phyloP scores from a whole-genome alignment of 371 early-diverging fungal genomes.

The Actinomortierella wolfii region DNA sequence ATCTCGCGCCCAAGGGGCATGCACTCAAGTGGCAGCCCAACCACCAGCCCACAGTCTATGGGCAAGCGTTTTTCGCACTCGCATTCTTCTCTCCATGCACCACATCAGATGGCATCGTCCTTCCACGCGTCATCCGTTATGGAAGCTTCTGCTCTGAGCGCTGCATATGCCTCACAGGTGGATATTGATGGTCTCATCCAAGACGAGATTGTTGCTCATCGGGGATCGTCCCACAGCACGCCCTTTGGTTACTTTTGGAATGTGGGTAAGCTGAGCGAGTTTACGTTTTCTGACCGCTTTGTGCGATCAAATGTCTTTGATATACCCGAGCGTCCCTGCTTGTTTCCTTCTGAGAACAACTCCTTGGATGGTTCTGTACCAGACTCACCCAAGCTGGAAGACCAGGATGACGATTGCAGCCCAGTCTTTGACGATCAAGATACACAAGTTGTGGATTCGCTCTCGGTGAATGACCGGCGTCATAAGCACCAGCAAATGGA shows the following conservation, averaged over 20 bases:
- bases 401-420: too few relatives aligned
- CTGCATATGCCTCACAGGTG: slow-evolving; percentile 18
- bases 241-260: slow-evolving; percentile 35
- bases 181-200: slow-evolving; percentile 33
- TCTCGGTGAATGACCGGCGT: not conserved
- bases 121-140: slow-evolving; percentile 6
- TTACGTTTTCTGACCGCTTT: slow-evolving; percentile 44
- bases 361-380: too few relatives aligned
- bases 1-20: slow-evolving; percentile 10
- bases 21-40: slow-evolving; percentile 2
- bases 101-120: slow-evolving; percentile 17
- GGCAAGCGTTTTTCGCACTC: slow-evolving; percentile 29
- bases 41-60: slow-evolving; percentile 21
- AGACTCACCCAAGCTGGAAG: too few relatives aligned
- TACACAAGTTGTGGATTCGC: too few relatives aligned
- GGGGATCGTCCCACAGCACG: slow-evolving; percentile 15
- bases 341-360: too few relatives aligned
- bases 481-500: slow-evolving; percentile 11
- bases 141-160: not conserved
- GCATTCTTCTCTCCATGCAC: slow-evolving; percentile 19
- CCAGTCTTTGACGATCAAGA: too few relatives aligned
- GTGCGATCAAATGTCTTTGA: slow-evolving; percentile 39
- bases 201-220: slow-evolving; percentile 14
- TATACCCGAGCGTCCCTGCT: slow-evolving; percentile 1
- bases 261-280: slow-evolving; percentile 43